These are phyloP conservation scores for Vanilla planifolia DNA, from an alignment of 106 monocot genomes.

Conservation along the genomic window DNA sequence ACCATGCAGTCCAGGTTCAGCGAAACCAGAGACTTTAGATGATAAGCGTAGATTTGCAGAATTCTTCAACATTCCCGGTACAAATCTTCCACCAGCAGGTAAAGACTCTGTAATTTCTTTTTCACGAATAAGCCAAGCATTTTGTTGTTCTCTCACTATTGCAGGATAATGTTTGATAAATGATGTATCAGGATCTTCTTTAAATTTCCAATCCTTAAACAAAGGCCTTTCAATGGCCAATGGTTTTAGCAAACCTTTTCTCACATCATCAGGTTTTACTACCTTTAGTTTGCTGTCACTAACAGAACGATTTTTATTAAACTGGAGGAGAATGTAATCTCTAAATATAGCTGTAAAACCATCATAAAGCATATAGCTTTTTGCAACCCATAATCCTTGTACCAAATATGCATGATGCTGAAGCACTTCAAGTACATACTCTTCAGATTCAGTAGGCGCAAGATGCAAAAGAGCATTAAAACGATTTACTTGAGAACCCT, in stretches of 20 bases:
- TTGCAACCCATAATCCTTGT: slow-evolving; percentile 83
- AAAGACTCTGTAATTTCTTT: slow-evolving; percentile 21
- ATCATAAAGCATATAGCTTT: slow-evolving; percentile 56
- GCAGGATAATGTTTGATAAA: slow-evolving; percentile 49
- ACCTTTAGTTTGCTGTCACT: slow-evolving; percentile 16
- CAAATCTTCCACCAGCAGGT: slow-evolving; percentile 5
- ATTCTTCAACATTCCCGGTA: slow-evolving; percentile 5
- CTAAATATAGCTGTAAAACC: slow-evolving; percentile 22
- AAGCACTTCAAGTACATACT: slow-evolving; percentile 48
- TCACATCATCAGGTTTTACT: slow-evolving; percentile 5
- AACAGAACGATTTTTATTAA: slow-evolving; percentile 43
- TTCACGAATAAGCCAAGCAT: slow-evolving; percentile 47
- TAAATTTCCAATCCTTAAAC: slow-evolving; percentile 72
- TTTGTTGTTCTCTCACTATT: slow-evolving; percentile 53
- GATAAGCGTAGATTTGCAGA: slow-evolving; percentile 9
- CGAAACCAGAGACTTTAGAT: slow-evolving; percentile 5
- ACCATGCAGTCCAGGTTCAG: slow-evolving; percentile 10
- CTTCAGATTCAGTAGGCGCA: slow-evolving; percentile 37
- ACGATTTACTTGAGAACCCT: slow-evolving; percentile 61
- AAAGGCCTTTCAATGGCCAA: slow-evolving; percentile 41
- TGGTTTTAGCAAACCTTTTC: slow-evolving; percentile 20
- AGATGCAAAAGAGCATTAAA: slow-evolving; percentile 68
- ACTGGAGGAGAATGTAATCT: slow-evolving; percentile 63
- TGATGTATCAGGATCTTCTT: slow-evolving; percentile 34
- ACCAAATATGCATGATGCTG: slow-evolving; percentile 61